phyloP scores from a whole-genome alignment of 2,329 filamentous ascomycete species.

The Domatiomyces globalis region DNA sequence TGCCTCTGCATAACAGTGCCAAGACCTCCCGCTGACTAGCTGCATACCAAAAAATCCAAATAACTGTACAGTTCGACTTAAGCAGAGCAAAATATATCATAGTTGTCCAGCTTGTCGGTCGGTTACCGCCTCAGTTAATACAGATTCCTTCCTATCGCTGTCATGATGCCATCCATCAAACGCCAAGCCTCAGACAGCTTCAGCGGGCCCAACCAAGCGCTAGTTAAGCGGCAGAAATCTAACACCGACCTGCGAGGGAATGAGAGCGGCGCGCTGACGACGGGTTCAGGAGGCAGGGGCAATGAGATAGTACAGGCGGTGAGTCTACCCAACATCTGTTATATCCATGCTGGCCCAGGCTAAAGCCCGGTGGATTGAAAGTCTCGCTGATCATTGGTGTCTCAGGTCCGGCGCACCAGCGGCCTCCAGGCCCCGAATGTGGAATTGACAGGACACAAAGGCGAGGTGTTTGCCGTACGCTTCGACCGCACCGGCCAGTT shows the following conservation, averaged over 20 bases:
- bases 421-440: conserved; percentile 80
- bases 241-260: conserved; percentile 38
- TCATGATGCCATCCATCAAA: conserved; percentile 75
- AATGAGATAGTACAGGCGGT: conserved; percentile 53
- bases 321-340: conserved; percentile 25
- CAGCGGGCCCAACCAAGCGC: conserved; percentile 55
- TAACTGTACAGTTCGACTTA: no score
- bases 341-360: conserved; percentile 1
- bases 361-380: conserved; percentile 13
- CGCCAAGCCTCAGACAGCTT: conserved; percentile 77
- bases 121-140: conserved; percentile 7
- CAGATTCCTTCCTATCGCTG: conserved; percentile 1
- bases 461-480: conserved; percentile 78
- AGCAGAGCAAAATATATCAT: conserved; percentile 5
- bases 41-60: no score
- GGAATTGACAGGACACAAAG: conserved; percentile 64
- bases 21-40: no score
- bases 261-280: conserved; percentile 42
- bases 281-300: conserved; percentile 35
- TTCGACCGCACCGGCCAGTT: conserved; percentile 80
- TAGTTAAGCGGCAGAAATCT: conserved; percentile 80
- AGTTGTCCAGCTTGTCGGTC: conserved; percentile 12
- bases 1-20: no score
- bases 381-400: conserved; percentile 17
- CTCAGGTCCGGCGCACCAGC: conserved; percentile 63